A percentile compares a stretch with the other conserved stretches of the same genome.
Evolutionary conservation across 345 rosid species (phyloP).

Genomic region (Aquilaria malaccensis): DNA sequence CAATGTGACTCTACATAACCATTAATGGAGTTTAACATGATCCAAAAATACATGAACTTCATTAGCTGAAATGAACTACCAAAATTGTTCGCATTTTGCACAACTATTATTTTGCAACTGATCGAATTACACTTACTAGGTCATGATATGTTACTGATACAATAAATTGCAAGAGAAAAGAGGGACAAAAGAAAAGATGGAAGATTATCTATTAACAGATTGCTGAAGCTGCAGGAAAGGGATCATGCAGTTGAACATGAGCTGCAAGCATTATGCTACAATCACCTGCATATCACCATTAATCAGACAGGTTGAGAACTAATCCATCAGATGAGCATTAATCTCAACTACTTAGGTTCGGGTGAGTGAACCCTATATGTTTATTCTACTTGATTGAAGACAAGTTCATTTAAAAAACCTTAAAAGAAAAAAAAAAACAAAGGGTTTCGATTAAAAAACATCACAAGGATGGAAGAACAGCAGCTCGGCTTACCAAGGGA

Average conservation of each 20-base stretch:
- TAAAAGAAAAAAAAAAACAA: background rate
- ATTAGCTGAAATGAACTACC: no score
- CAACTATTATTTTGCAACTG: background rate
- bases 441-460: no score
- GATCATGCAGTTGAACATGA: background rate
- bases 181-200: background rate
- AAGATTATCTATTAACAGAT: background rate
- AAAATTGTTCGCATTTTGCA: no score
- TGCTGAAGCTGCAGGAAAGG: background rate
- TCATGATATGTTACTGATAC: background rate
- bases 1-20: no score
- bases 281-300: conserved; percentile 2
- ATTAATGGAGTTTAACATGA: no score
- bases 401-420: no score
- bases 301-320: background rate
- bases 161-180: no score
- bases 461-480: background rate
- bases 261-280: background rate
- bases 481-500: conserved; percentile 16
- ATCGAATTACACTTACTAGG: background rate
- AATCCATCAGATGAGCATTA: background rate
- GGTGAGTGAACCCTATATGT: no score
- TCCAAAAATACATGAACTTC: no score
- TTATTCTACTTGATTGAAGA: no score
- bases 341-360: no score